Evolutionary conservation across 2,329 filamentous ascomycete species (phyloP), one percentile per base, ranked within the genome.

Genomic region (Pochonia chlamydosporia): DNA sequence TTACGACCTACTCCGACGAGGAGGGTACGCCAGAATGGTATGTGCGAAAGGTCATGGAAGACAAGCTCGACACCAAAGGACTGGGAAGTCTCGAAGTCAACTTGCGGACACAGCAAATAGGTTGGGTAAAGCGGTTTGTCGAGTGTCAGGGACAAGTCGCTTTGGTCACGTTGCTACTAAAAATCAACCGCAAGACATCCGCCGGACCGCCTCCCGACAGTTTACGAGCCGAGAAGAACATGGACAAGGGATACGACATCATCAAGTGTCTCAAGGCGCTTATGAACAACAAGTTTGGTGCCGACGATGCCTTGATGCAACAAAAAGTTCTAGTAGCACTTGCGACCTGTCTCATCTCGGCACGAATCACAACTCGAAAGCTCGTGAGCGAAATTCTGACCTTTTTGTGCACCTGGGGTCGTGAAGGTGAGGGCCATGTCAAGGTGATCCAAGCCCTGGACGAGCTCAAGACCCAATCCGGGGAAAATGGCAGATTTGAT

Each of bases 281-380:
- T 49, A 95, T 97, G 87, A 99, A 99, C 81, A 99, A 96, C 79
- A 96, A 96, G 65, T 97, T 95, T 65, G 93, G 93, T 52, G 93
- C 93, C 52, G 93, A 99, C 63, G 91, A 99, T 76, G 93, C 93
- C 16, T 75, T 99, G 48, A 76, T 82, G 51, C 91, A 97, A 63
- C 87, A 93, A 62, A 89, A 92, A 62, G 88, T 97, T 53, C 85
- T 96, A 53, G 82, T 95, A 48, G 88, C 93, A 1, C 76, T 99
- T 39, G 88, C 86, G 43, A 90, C 83, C 20, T 96, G 89, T 30
- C 75, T 99, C 48, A 88, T 91, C 45, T 96, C 91, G 9, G 86
- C 91, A 8, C 83, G 93, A 44, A 75, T 99, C 49, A 93, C 90
- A 42, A 97, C 93, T 1, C 78, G 93, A 59, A 97, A 96, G 63